phyloP scores from a whole-genome alignment of 352 stramenopile species.

The Phytophthora pinifolia region DNA sequence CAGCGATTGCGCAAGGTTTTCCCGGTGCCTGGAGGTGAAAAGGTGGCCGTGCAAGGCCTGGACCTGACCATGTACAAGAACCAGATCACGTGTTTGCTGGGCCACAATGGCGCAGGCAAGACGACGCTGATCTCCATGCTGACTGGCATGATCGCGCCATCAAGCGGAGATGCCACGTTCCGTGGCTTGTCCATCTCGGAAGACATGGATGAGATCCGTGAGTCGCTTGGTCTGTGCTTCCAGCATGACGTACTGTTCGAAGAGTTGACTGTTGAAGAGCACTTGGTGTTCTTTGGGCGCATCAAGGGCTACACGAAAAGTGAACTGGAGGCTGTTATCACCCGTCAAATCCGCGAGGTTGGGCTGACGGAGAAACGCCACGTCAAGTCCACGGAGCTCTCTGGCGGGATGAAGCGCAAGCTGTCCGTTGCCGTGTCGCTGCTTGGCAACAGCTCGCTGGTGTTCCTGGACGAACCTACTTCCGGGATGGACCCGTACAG shows the following conservation, averaged over 20 bases:
- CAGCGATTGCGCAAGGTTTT: conserved; percentile 67
- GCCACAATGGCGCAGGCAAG: conserved; percentile 93
- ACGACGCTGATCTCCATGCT: conserved; percentile 91
- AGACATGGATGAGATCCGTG: conserved; percentile 75
- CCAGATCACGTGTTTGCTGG: conserved; percentile 91
- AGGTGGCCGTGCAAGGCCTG: conserved; percentile 81
- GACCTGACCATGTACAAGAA: conserved; percentile 89
- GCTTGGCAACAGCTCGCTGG: conserved; percentile 80
- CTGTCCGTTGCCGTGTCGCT: conserved; percentile 90
- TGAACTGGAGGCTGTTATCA: conserved; percentile 35
- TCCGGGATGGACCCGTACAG: conserved; percentile 96
- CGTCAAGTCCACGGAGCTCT: conserved; percentile 59
- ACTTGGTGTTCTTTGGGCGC: conserved; percentile 68
- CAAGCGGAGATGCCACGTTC: conserved; percentile 64
- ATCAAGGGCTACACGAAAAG: conserved; percentile 57
- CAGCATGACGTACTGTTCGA: conserved; percentile 84
- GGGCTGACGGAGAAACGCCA: conserved; percentile 65
- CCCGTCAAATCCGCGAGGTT: conserved; percentile 52
- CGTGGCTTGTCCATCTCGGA: conserved; percentile 66
- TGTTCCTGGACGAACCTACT: conserved; percentile 92
- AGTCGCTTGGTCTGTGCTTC: conserved; percentile 76
- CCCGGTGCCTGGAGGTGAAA: conserved; percentile 68
- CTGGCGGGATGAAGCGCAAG: conserved; percentile 91
- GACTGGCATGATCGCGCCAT: conserved; percentile 75
- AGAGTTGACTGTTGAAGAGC: conserved; percentile 75